Evolutionary conservation across 2,329 filamentous ascomycete genomes (phyloP), one percentile per base, ranked within the genome.

Genomic region (Clarireedia sp.): DNA sequence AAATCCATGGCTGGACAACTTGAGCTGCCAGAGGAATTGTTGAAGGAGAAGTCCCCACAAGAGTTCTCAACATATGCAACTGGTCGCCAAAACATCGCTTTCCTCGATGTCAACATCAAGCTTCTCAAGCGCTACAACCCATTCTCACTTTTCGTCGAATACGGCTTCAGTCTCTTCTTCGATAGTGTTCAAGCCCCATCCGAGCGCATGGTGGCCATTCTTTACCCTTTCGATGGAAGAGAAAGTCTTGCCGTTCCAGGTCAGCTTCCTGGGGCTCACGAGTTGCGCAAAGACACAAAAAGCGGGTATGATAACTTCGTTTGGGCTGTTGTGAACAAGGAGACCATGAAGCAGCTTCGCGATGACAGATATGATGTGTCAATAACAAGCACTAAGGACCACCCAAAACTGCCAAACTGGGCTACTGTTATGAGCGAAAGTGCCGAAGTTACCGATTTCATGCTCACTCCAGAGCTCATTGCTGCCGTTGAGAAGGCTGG

Each of bases 351-450:
- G 76, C 78, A 82, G 66, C 80, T 96, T 65, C 87, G 94, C 59
- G 88, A 96, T 48, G 90, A 96, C 60, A 88, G 94, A 65, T 99
- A 96, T 74, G 94, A 99, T 70, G 77, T 96, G 54, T 95, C 89
- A 52, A 81, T 99, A 63, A 96, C 94, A 43, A 84, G 85, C 62
- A 96, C 92, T 69, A 96, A 95, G 79, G 94, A 99, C 67, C 83
- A 91, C 73, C 70, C 86, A 54, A 96, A 95, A 77, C 82, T 99
- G 36, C 92, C 94, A 36, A 74, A 79, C 61, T 99, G 91, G 91
- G 78, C 86, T 54, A 96, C 90, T 12, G 83, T 96, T 68, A 97
- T 99, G 94, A 95, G 85, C 68, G 94, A 99, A 78, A 96, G 86
- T 72, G 90, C 91, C 57, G 94, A 97, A 74, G 86, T 99, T 65